Conservation (phyloP, 1,139 yeast genomes). For the Meyerozyma athensensis region DNA sequence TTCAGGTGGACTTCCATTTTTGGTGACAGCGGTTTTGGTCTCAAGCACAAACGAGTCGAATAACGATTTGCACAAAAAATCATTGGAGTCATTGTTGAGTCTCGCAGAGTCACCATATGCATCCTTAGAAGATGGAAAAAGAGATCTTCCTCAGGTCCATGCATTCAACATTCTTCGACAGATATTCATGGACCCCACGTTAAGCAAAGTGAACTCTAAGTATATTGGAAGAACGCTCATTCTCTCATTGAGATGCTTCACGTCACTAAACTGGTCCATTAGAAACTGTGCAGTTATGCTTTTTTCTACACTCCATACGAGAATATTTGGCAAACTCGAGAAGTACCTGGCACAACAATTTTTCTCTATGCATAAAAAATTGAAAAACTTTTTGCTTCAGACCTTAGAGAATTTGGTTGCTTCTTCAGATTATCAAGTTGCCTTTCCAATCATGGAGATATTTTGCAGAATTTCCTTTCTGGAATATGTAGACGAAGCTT, state of each 20-base stretch:
- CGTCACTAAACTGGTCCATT: constrained; percentile 73
- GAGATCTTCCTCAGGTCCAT: constrained; percentile 87
- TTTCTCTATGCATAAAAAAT: constrained; percentile 53
- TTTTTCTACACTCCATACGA: constrained; percentile 74
- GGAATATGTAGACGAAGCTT: constrained; percentile 37
- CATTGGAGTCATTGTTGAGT: constrained; percentile 47
- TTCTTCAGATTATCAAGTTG: constrained; percentile 22
- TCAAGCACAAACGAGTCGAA: constrained; percentile 31
- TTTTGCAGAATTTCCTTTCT: constrained; percentile 64
- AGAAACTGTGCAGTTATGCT: constrained; percentile 93
- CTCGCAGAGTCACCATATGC: constrained; percentile 52
- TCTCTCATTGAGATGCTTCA: constrained; percentile 58
- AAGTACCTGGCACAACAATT: constrained; percentile 58
- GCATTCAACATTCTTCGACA: constrained; percentile 83
- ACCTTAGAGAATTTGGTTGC: constrained; percentile 30
- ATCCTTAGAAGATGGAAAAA: constrained; percentile 45
- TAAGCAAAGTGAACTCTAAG: constrained; percentile 48
- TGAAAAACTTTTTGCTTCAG: constrained; percentile 22
- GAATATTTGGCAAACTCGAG: constrained; percentile 60
- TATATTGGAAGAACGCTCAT: constrained; percentile 56
- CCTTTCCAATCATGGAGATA: constrained; percentile 73
- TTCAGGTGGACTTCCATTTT: constrained; percentile 85
- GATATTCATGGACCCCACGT: constrained; percentile 62
- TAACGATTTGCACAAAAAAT: constrained; percentile 17
- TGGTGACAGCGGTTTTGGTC: constrained; percentile 67